These are phyloP conservation scores for Penicillium sp. DNA, from an alignment of 2,329 filamentous ascomycete species.

Conservation along the genomic window DNA sequence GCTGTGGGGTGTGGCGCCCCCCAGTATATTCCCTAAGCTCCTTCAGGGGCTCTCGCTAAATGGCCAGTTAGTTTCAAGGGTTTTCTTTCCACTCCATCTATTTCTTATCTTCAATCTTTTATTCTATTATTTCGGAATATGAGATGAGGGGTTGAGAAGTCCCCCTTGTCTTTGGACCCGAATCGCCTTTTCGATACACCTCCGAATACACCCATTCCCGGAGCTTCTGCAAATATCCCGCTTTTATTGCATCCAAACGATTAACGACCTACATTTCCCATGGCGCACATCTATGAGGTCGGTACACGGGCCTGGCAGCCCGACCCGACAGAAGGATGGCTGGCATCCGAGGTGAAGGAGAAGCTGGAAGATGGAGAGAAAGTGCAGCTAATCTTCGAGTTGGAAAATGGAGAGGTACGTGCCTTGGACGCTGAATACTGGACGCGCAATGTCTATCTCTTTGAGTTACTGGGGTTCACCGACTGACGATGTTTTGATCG, in stretches of 20 bases:
- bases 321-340: constrained; percentile 92
- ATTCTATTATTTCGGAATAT: constrained; percentile 23
- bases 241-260: constrained; percentile 7
- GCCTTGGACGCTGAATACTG: background rate
- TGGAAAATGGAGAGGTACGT: constrained; percentile 87
- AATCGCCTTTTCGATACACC: constrained; percentile 10
- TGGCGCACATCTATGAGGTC: constrained; percentile 94
- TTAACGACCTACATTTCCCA: constrained; percentile 39
- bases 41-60: constrained; percentile 31
- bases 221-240: constrained; percentile 10
- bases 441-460: background rate
- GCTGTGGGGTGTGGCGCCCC: constrained; percentile 26
- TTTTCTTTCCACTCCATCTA: constrained; percentile 10
- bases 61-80: constrained; percentile 23
- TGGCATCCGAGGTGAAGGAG: constrained; percentile 88
- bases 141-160: constrained; percentile 26
- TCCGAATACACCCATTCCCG: constrained; percentile 4
- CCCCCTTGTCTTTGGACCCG: constrained; percentile 27
- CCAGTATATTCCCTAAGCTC: constrained; percentile 26
- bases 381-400: constrained; percentile 78
- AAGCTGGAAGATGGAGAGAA: constrained; percentile 83
- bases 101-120: constrained; percentile 15
- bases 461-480: background rate
- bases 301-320: constrained; percentile 98
- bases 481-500: constrained; percentile 17